Evolutionary conservation across 2,329 filamentous ascomycete genomes (phyloP).

Genomic region (Hortaea sp.): DNA sequence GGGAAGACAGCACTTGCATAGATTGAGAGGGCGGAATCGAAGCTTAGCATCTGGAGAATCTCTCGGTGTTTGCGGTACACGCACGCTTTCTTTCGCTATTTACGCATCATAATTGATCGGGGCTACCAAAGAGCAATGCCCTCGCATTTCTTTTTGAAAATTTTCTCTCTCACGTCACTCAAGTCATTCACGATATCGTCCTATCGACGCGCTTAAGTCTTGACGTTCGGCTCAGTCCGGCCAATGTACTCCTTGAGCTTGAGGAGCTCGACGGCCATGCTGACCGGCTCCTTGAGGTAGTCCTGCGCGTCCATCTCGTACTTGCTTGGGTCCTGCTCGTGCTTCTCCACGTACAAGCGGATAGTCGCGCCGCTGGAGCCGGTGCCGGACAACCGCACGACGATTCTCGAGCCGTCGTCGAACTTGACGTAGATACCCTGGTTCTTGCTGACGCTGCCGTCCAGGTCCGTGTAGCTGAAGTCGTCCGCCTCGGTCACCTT

Average conservation of each 20-base stretch:
- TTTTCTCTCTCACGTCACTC: no score
- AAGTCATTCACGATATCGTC: background rate
- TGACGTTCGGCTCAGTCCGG: slow-evolving; percentile 88
- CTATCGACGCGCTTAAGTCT: slow-evolving; percentile 53
- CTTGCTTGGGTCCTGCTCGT: slow-evolving; percentile 69
- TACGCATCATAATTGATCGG: slow-evolving; percentile 4
- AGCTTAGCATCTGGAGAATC: background rate
- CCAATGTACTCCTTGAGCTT: slow-evolving; percentile 92
- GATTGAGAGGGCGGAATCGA: background rate
- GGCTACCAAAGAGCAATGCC: no score
- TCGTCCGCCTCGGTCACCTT: slow-evolving; percentile 86
- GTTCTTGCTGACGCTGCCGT: slow-evolving; percentile 89
- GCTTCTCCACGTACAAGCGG: slow-evolving; percentile 92
- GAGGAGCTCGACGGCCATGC: slow-evolving; percentile 72
- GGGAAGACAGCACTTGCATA: background rate
- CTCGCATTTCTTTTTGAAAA: background rate
- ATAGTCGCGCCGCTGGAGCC: slow-evolving; percentile 94
- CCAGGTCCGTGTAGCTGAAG: slow-evolving; percentile 98
- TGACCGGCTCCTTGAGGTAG: slow-evolving; percentile 83
- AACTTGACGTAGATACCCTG: slow-evolving; percentile 94
- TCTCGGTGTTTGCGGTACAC: background rate
- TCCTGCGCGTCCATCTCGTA: slow-evolving; percentile 81
- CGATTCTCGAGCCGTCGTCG: slow-evolving; percentile 86
- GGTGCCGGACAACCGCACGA: slow-evolving; percentile 89
- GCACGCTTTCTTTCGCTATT: slow-evolving; percentile 7